phyloP scores from a whole-genome alignment of 1,284 basidiomycete genomes.

The Cryptococcus sp. region DNA sequence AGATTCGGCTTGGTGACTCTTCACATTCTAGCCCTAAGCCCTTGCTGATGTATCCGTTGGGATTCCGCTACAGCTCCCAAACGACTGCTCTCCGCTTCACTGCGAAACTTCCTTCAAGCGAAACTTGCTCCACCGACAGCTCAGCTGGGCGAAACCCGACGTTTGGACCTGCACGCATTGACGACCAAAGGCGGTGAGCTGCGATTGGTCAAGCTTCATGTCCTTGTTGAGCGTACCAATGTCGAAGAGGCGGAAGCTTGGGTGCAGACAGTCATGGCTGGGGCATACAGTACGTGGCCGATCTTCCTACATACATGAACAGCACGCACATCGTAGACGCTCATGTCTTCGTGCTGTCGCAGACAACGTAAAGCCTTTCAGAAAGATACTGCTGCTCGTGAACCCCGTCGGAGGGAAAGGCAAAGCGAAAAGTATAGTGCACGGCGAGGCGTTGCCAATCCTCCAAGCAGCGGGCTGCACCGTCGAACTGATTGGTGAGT shows the following conservation, averaged over 20 bases:
- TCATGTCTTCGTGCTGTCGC: neutral
- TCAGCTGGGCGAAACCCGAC: conserved; percentile 16
- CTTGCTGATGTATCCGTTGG: no score
- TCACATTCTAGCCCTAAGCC: neutral
- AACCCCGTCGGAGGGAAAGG: conserved; percentile 89
- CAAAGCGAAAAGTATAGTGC: conserved; percentile 65
- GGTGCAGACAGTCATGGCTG: conserved; percentile 61
- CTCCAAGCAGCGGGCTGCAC: conserved; percentile 73
- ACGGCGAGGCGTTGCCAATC: conserved; percentile 73
- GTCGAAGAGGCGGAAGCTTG: conserved; percentile 58
- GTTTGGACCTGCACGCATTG: conserved; percentile 37
- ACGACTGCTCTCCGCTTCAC: conserved; percentile 37
- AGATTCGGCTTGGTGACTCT: neutral
- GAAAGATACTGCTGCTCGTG: conserved; percentile 70
- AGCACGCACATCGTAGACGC: neutral
- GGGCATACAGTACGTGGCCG: conserved; percentile 57
- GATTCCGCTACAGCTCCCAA: conserved; percentile 36
- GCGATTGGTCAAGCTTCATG: conserved; percentile 44
- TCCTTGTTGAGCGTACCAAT: conserved; percentile 43
- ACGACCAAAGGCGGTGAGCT: conserved; percentile 28
- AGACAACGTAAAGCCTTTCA: conserved; percentile 59
- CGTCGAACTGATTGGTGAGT: conserved; percentile 65
- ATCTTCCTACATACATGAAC: neutral
- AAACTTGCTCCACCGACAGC: conserved; percentile 18
- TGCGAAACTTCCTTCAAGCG: conserved; percentile 37